Evolutionary conservation across 2,329 filamentous ascomycete genomes (phyloP).

Genomic region (Tolypocladium tundrense): DNA sequence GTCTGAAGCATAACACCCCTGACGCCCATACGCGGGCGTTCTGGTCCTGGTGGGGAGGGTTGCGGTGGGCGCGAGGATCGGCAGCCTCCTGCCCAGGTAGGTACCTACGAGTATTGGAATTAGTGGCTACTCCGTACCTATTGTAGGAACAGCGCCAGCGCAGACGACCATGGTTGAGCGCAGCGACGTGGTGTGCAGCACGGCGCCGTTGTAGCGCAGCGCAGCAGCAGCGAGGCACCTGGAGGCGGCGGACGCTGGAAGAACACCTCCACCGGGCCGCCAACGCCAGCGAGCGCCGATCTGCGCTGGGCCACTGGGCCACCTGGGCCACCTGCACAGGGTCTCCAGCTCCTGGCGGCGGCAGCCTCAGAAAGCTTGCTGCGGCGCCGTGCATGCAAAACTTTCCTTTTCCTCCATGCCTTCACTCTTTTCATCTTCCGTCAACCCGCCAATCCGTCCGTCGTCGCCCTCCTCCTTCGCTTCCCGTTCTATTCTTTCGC

Average conservation of each 20-base stretch:
- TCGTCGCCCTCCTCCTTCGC: not conserved
- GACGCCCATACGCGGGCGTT: not conserved
- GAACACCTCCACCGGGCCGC: not conserved
- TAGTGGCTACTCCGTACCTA: not conserved
- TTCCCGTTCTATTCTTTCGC: not conserved
- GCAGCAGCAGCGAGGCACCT: not conserved
- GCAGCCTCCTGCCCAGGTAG: not conserved
- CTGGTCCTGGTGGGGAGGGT: not conserved
- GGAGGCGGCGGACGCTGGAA: not conserved
- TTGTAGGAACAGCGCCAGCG: no score
- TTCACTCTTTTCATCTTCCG: not conserved
- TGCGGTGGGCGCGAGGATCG: not conserved
- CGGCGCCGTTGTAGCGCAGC: not conserved
- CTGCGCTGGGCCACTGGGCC: not conserved
- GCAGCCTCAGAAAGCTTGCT: not conserved
- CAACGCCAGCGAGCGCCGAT: not conserved
- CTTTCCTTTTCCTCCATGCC: not conserved
- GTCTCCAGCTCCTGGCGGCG: not conserved
- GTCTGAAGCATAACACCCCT: not conserved
- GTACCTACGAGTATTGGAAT: no score
- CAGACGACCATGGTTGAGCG: no score
- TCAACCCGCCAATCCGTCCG: not conserved
- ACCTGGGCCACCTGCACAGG: not conserved
- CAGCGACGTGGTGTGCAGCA: not conserved
- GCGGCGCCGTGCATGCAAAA: not conserved